Percentiles rank a stretch among this genome's conserved stretches.
phyloP scores from a whole-genome alignment of 2,329 filamentous ascomycete species.

The Diaporthe caulivora region DNA sequence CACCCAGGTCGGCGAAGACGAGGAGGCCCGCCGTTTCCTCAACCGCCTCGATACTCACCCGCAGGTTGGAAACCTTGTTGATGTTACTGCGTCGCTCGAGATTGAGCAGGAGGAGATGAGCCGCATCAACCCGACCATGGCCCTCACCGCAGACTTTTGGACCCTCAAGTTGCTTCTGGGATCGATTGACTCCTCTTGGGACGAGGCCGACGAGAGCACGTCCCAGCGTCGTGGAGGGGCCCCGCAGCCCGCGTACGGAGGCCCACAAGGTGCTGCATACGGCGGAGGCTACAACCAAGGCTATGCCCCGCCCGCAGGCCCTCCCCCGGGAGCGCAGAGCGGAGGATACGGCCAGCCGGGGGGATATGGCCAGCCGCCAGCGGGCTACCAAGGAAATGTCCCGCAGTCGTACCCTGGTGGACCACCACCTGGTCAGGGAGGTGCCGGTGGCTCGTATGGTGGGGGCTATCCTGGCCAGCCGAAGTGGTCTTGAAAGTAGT shows the following conservation, averaged over 20 bases:
- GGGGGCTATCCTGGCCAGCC: neutral
- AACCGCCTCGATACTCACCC: conserved; percentile 11
- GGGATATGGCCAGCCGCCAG: neutral
- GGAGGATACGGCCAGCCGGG: neutral
- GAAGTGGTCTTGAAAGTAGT: conserved; percentile 1
- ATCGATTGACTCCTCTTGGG: neutral
- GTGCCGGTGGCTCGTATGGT: neutral
- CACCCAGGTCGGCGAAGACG: conserved; percentile 16
- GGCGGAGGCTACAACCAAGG: conserved; percentile 13
- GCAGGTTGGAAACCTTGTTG: conserved; percentile 4
- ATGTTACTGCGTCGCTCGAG: conserved; percentile 7
- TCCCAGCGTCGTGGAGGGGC: neutral
- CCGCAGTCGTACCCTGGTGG: conserved; percentile 5
- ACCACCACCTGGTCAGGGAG: conserved; percentile 1
- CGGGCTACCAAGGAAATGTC: neutral
- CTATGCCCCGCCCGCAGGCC: neutral
- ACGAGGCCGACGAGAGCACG: neutral
- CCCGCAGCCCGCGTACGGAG: neutral
- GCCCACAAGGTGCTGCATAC: neutral
- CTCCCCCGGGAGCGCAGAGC: neutral
- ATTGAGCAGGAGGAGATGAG: conserved; percentile 17
- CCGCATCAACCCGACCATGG: neutral
- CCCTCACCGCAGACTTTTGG: conserved; percentile 14
- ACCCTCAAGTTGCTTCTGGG: conserved; percentile 11
- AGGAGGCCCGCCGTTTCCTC: conserved; percentile 17